Evolutionary conservation across 2,329 filamentous ascomycete species (phyloP).

Genomic region (Venturia asperata): DNA sequence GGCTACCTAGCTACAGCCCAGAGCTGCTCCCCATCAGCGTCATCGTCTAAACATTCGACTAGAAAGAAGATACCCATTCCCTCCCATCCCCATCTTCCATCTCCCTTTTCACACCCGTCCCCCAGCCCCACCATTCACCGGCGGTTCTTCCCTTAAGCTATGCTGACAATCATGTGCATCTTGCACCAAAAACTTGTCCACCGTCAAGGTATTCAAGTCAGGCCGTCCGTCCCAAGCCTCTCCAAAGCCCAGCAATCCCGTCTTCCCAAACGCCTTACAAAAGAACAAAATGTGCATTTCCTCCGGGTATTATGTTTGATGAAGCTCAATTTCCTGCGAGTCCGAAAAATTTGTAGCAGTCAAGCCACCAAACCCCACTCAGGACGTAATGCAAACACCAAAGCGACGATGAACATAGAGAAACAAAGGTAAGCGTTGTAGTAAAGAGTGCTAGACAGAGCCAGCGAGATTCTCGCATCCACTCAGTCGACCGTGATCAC

Average conservation of each 20-base stretch:
- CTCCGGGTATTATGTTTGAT: conserved; percentile 9
- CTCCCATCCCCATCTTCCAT: neutral
- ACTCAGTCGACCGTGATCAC: neutral
- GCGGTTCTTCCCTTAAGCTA: neutral
- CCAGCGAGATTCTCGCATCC: neutral
- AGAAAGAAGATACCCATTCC: neutral
- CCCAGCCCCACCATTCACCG: neutral
- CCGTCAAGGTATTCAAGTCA: neutral
- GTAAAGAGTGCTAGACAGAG: neutral
- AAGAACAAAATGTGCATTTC: conserved; percentile 10
- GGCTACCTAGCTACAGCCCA: neutral
- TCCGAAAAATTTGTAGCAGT: neutral
- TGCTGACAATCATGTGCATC: neutral
- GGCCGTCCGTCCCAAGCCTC: neutral
- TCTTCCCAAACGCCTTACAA: conserved; percentile 11
- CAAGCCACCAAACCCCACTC: neutral
- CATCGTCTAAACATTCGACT: conserved; percentile 3
- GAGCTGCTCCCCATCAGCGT: neutral
- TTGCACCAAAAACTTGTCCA: neutral
- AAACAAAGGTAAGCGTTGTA: too few relatives aligned
- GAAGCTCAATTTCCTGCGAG: neutral
- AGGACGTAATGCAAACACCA: neutral
- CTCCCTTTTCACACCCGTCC: neutral
- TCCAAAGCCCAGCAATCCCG: neutral
- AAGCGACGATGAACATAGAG: neutral